phyloP scores from a whole-genome alignment of 768 basidiomycete genomes.

The Rhizopogon vinicolor region DNA sequence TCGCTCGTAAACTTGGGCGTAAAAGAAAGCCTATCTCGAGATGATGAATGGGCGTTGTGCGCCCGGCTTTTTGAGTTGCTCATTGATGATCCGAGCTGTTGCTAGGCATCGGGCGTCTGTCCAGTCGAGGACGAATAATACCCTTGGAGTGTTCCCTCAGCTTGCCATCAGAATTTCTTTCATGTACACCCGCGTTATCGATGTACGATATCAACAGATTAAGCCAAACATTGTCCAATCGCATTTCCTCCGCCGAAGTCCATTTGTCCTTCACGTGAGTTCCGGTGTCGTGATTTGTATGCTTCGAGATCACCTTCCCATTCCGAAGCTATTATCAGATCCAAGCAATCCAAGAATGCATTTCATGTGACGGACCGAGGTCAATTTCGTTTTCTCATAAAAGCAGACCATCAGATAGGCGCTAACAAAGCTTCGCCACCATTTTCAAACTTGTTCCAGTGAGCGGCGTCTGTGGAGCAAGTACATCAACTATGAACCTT shows the following conservation, averaged over 20 bases:
- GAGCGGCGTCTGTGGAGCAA: background rate
- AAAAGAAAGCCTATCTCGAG: slow-evolving; percentile 24
- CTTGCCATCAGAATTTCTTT: slow-evolving; percentile 13
- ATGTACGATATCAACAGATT: slow-evolving; percentile 12
- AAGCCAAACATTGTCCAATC: slow-evolving; percentile 14
- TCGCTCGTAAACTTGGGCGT: slow-evolving; percentile 40
- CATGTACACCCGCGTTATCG: slow-evolving; percentile 16
- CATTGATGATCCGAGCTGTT: slow-evolving; percentile 14
- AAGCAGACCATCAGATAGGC: slow-evolving; percentile 6
- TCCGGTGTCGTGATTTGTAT: slow-evolving; percentile 21
- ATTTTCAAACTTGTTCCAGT: background rate
- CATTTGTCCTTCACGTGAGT: slow-evolving; percentile 3
- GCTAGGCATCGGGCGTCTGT: slow-evolving; percentile 19
- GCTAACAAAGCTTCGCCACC: background rate
- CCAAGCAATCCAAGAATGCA: slow-evolving; percentile 2
- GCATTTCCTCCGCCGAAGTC: background rate
- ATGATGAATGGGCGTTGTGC: slow-evolving; percentile 6
- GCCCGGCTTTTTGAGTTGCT: background rate
- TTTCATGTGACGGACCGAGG: slow-evolving; percentile 1
- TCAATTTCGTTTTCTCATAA: slow-evolving; percentile 13
- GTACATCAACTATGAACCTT: slow-evolving; percentile 9
- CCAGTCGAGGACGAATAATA: slow-evolving; percentile 7
- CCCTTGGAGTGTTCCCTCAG: background rate
- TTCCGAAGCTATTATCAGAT: slow-evolving; percentile 15
- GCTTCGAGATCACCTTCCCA: slow-evolving; percentile 5